phyloP scores from a whole-genome alignment of 306 rosid genomes.

The Malus sieversii region DNA sequence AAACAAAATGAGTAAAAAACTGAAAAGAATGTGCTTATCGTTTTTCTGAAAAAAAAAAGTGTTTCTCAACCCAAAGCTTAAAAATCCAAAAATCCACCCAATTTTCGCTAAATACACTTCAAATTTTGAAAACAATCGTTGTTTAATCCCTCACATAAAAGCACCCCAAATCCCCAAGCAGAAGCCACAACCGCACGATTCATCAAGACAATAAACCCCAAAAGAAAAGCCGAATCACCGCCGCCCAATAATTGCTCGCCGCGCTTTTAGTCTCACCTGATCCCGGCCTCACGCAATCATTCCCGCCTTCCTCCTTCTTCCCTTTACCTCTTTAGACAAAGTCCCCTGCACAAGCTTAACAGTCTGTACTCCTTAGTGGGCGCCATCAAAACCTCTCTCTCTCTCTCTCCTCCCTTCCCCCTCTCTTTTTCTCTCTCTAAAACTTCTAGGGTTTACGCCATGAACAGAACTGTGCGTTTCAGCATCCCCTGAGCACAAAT shows the following conservation, averaged over 20 bases:
- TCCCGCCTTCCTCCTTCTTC: neutral
- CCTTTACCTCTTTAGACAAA: slow-evolving; percentile 7
- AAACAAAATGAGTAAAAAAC: too few species aligned
- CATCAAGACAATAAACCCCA: neutral
- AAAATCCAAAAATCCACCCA: slow-evolving; percentile 1
- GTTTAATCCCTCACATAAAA: neutral
- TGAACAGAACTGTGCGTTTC: slow-evolving; percentile 5
- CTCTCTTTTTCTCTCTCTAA: neutral
- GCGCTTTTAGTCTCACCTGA: neutral
- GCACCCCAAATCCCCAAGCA: neutral
- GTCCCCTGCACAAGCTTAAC: slow-evolving; percentile 6
- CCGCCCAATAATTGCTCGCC: neutral
- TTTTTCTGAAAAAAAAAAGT: too few species aligned
- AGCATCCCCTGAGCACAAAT: neutral
- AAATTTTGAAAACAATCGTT: neutral
- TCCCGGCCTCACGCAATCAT: neutral
- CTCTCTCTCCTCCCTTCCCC: neutral
- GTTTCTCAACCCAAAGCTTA: neutral
- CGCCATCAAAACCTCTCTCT: slow-evolving; percentile 10
- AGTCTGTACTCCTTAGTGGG: slow-evolving; percentile 20
- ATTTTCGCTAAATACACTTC: neutral
- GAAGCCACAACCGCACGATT: neutral
- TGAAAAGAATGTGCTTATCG: too few species aligned
- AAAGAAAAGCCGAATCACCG: neutral
- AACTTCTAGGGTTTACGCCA: slow-evolving; percentile 1